Evolutionary conservation across 345 rosid genomes (phyloP).

Genomic region (Melaleuca quinquenervia): DNA sequence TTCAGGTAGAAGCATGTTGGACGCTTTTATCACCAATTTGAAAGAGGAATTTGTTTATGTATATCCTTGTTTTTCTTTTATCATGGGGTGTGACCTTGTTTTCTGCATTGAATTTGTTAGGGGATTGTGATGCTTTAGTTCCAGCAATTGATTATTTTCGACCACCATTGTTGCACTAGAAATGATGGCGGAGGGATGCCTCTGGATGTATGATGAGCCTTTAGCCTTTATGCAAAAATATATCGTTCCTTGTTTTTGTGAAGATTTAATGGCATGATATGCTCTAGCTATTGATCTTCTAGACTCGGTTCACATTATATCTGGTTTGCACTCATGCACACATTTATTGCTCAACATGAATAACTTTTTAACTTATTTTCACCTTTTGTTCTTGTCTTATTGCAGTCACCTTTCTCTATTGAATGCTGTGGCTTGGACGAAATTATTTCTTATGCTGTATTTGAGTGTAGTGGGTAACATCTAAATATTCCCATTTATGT

Average conservation of each 20-base stretch:
- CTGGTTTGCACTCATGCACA: neutral
- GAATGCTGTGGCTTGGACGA: neutral
- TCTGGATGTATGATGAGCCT: neutral
- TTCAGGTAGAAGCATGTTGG: slow-evolving; percentile 38
- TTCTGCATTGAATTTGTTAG: neutral
- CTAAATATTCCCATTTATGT: neutral
- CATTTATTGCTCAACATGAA: neutral
- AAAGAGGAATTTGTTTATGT: slow-evolving; percentile 24
- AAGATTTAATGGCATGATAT: neutral
- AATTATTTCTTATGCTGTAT: neutral
- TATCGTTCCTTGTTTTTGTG: neutral
- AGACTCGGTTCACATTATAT: neutral
- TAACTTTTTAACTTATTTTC: neutral
- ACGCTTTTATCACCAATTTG: neutral
- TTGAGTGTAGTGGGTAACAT: neutral
- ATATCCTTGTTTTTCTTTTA: neutral
- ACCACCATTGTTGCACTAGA: neutral
- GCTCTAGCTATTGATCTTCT: neutral
- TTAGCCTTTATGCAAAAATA: neutral
- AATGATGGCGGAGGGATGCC: neutral
- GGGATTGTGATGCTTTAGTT: neutral
- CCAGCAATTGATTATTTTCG: neutral
- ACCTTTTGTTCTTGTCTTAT: neutral
- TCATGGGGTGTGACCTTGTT: neutral
- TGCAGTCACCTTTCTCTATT: neutral